Conservation (phyloP, 768 basidiomycete genomes). For the Tylopilus plumbeoviolaceoides region DNA sequence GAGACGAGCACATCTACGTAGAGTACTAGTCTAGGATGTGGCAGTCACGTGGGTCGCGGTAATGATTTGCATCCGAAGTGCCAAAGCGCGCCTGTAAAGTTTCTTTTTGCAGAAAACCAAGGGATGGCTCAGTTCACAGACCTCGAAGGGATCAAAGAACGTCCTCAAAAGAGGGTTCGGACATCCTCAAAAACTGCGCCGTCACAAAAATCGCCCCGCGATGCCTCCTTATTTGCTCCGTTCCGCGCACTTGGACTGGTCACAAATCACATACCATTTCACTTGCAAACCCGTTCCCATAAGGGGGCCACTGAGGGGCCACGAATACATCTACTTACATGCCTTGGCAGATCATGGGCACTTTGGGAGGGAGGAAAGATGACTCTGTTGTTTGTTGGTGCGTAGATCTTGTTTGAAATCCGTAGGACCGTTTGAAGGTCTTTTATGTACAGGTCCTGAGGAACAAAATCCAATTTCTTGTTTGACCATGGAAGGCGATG, state of each 20-base stretch:
- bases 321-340: constrained; percentile 78
- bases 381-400: constrained; percentile 89
- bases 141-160: constrained; percentile 11
- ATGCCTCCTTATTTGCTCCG: constrained; percentile 72
- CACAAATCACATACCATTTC: constrained; percentile 87
- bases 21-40: too few species aligned
- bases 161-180: constrained; percentile 25
- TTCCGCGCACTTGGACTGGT: constrained; percentile 95
- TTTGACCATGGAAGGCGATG: constrained; percentile 80
- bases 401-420: constrained; percentile 26
- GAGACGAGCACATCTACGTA: too few species aligned
- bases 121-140: constrained; percentile 21
- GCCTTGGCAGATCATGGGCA: constrained; percentile 87
- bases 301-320: constrained; percentile 86
- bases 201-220: constrained; percentile 8
- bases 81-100: not conserved
- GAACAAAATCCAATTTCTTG: constrained; percentile 65
- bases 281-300: constrained; percentile 76
- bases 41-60: constrained; percentile 10
- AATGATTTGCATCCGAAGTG: not conserved
- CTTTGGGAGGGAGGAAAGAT: constrained; percentile 96
- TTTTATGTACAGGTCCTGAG: constrained; percentile 66
- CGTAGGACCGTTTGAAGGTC: constrained; percentile 1
- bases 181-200: constrained; percentile 3
- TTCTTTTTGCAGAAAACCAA: not conserved